Percentiles rank a stretch among this genome's conserved stretches.
These are phyloP conservation scores for Castanopsis chinensis DNA, from an alignment of 306 rosid species.

Conservation along the genomic window DNA sequence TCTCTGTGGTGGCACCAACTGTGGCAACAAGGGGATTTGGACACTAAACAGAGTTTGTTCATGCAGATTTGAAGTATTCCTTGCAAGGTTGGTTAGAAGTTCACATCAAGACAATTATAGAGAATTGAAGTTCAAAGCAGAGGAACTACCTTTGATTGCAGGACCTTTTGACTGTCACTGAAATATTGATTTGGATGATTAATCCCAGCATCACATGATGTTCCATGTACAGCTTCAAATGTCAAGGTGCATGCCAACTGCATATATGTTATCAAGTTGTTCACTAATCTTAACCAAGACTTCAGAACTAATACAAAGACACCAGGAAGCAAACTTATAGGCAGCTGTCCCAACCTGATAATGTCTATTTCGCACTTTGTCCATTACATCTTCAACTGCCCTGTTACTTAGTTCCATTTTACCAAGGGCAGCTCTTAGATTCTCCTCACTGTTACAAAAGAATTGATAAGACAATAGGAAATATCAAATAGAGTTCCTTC, in stretches of 20 bases:
- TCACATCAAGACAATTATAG: neutral
- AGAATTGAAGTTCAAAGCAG: constrained; percentile 5
- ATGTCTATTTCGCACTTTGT: constrained; percentile 83
- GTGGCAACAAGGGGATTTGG: neutral
- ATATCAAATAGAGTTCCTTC: neutral
- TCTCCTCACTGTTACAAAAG: constrained; percentile 69
- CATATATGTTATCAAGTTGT: constrained; percentile 28
- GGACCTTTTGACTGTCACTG: constrained; percentile 70
- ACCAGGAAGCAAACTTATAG: constrained; percentile 19
- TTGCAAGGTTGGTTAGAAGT: neutral
- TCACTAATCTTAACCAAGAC: constrained; percentile 22
- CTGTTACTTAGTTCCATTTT: constrained; percentile 79
- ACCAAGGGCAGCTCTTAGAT: constrained; percentile 81
- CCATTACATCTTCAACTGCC: constrained; percentile 70
- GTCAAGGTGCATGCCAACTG: constrained; percentile 98
- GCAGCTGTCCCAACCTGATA: constrained; percentile 61
- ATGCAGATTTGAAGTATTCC: neutral
- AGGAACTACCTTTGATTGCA: constrained; percentile 53
- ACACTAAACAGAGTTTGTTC: neutral
- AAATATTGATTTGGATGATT: constrained; percentile 98
- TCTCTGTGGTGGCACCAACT: neutral
- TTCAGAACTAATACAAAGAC: constrained; percentile 5
- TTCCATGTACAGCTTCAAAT: constrained; percentile 78
- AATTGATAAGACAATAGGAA: constrained; percentile 6
- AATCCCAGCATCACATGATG: constrained; percentile 84